These are phyloP conservation scores for Fusarium xylarioides DNA, from an alignment of 2,329 filamentous ascomycete genomes.

Conservation along the genomic window DNA sequence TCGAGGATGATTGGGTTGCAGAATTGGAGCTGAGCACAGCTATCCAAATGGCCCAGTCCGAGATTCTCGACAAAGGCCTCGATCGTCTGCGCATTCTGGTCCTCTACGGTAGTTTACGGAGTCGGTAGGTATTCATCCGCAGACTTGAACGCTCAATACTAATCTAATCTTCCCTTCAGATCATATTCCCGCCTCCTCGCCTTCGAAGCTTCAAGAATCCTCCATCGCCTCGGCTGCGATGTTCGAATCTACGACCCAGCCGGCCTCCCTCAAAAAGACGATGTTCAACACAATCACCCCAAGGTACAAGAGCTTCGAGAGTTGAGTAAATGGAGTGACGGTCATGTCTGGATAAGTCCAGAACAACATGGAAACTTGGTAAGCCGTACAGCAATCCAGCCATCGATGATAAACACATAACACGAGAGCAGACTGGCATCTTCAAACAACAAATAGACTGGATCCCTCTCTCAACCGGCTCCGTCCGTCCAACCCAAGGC, in stretches of 20 bases:
- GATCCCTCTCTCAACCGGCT: background rate
- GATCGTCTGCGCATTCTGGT: background rate
- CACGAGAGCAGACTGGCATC: background rate
- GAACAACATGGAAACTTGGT: background rate
- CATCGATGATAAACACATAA: too few relatives aligned
- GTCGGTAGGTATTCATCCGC: background rate
- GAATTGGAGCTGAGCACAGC: background rate
- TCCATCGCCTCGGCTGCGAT: background rate
- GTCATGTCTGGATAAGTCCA: background rate
- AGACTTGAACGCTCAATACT: accelerated
- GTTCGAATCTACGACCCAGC: background rate
- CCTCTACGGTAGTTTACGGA: background rate
- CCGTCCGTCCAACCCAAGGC: background rate
- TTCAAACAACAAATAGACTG: constrained; percentile 8
- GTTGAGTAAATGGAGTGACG: background rate
- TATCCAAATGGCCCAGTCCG: background rate
- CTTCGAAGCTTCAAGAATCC: background rate
- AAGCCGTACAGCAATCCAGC: too few relatives aligned
- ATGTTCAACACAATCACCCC: background rate
- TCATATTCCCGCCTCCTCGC: background rate
- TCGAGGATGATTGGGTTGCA: background rate
- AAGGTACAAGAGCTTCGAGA: background rate
- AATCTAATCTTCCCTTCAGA: accelerated
- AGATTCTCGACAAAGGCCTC: background rate
- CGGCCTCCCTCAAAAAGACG: background rate